Evolutionary conservation across 257 asterid genomes (phyloP).

Genomic region (Haberlea rhodopensis): DNA sequence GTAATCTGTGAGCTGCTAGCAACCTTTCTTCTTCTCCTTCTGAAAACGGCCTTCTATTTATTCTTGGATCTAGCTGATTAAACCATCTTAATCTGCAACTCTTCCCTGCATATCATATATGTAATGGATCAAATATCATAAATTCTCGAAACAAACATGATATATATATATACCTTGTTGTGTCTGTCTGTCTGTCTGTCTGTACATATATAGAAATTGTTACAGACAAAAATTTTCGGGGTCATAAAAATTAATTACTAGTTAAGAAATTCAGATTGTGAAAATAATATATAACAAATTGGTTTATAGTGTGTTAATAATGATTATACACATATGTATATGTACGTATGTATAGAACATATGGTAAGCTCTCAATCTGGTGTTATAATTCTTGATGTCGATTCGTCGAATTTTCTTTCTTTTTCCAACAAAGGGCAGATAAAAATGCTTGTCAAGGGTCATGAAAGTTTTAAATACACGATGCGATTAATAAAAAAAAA

Average conservation of each 20-base stretch:
- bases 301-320: not conserved
- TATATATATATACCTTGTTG: too few relatives aligned
- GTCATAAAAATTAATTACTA: not conserved
- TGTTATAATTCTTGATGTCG: not conserved
- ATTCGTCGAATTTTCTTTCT: not conserved
- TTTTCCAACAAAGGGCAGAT: too few relatives aligned
- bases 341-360: too few relatives aligned
- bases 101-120: conserved; percentile 30
- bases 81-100: conserved; percentile 37
- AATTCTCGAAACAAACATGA: too few relatives aligned
- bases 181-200: too few relatives aligned
- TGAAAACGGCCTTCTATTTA: conserved; percentile 45
- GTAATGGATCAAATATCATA: too few relatives aligned
- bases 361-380: not conserved
- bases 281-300: not conserved
- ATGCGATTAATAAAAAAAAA: too few relatives aligned
- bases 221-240: too few relatives aligned
- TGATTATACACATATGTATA: too few relatives aligned
- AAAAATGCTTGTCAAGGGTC: not conserved
- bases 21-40: conserved; percentile 51
- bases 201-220: too few relatives aligned
- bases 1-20: conserved; percentile 44
- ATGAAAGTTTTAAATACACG: not conserved
- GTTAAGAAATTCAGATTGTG: not conserved
- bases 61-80: conserved; percentile 42